Conservation (phyloP, 2,329 filamentous ascomycete species). For the Neopestalotiopsis sp. region DNA sequence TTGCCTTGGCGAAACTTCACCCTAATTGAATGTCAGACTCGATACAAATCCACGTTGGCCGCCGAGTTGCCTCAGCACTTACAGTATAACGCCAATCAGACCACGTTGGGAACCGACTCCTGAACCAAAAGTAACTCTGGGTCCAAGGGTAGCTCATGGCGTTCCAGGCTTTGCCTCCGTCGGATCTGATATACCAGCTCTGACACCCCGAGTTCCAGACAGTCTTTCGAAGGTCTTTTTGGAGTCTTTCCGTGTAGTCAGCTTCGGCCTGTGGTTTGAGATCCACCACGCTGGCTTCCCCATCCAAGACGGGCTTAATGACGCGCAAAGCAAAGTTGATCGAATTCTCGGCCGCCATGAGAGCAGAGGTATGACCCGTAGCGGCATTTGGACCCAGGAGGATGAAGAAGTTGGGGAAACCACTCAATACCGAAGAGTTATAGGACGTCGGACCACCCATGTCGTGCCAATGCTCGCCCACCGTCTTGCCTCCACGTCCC, state of each 20-base stretch:
- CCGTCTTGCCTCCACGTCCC: constrained; percentile 53
- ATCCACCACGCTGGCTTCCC: constrained; percentile 35
- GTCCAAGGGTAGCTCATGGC: constrained; percentile 13
- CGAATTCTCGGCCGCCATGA: constrained; percentile 65
- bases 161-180: background rate
- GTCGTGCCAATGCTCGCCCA: constrained; percentile 61
- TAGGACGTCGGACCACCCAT: constrained; percentile 68
- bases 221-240: constrained; percentile 37
- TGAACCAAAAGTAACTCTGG: constrained; percentile 10
- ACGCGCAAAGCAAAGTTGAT: constrained; percentile 64
- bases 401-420: constrained; percentile 70
- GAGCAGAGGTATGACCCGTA: constrained; percentile 65
- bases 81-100: constrained; percentile 3
- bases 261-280: constrained; percentile 41
- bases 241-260: constrained; percentile 36
- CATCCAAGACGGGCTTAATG: constrained; percentile 52
- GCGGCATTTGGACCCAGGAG: constrained; percentile 65
- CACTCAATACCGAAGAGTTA: constrained; percentile 59
- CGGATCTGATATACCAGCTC: constrained; percentile 10
- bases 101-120: constrained; percentile 11
- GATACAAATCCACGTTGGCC: background rate
- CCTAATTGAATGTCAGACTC: background rate
- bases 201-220: constrained; percentile 32
- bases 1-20: background rate
- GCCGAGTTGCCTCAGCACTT: background rate